Conservation (phyloP, 768 basidiomycete genomes). For the Mycena rebaudengoi region DNA sequence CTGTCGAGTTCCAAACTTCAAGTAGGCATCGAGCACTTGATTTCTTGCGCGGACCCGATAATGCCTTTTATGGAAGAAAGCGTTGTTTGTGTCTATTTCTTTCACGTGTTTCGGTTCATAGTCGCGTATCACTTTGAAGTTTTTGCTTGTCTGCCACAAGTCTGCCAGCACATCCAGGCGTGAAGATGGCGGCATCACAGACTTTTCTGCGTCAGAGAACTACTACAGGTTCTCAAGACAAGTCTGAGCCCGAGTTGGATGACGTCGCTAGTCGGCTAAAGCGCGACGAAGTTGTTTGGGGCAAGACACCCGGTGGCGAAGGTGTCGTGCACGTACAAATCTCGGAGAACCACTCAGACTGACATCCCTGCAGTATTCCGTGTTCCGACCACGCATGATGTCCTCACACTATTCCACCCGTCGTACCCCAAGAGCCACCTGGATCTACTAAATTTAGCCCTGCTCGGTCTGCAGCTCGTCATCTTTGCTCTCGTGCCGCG, state of each 20-base stretch:
- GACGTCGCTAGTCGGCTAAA: neutral
- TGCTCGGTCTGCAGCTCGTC: constrained; percentile 81
- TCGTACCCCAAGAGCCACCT: constrained; percentile 87
- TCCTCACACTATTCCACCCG: constrained; percentile 87
- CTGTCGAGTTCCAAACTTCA: too few species aligned
- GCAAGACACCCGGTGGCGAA: constrained; percentile 84
- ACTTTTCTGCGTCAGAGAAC: constrained; percentile 14
- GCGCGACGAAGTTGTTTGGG: constrained; percentile 80
- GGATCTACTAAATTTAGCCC: constrained; percentile 83
- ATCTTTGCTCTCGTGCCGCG: constrained; percentile 76
- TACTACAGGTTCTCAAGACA: neutral
- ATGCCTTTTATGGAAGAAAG: too few species aligned
- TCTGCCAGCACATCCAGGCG: too few species aligned
- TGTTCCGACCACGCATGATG: constrained; percentile 92
- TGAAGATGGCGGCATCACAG: constrained; percentile 15
- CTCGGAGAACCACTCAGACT: constrained; percentile 10
- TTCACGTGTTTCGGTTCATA: too few species aligned
- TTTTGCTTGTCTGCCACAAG: too few species aligned
- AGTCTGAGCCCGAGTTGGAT: neutral
- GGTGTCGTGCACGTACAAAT: constrained; percentile 54
- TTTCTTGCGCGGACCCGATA: too few species aligned
- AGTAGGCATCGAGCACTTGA: too few species aligned
- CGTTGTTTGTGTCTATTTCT: too few species aligned
- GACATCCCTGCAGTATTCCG: constrained; percentile 73
- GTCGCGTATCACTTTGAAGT: too few species aligned